Evolutionary conservation across 129 eudicot species (phyloP).

Genomic region (Artemisia tridentata): DNA sequence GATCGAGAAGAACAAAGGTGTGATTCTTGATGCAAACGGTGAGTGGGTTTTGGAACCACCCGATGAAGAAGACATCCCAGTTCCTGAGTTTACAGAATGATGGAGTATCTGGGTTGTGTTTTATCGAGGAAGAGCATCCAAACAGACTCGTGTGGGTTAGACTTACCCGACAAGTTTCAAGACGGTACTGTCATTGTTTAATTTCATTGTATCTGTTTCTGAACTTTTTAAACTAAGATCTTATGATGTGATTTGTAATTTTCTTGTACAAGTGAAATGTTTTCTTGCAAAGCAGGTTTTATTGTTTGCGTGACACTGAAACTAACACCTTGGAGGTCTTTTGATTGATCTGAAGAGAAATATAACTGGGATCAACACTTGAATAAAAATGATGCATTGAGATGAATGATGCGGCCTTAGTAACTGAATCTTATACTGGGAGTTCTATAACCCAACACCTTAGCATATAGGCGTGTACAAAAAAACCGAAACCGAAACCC

Average conservation of each 20-base stretch:
- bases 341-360: too few species aligned
- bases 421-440: too few species aligned
- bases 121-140: background rate
- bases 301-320: too few species aligned
- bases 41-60: slow-evolving; percentile 72
- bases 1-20: slow-evolving; percentile 91
- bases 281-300: background rate
- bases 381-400: too few species aligned
- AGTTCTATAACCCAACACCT: too few species aligned
- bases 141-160: too few species aligned
- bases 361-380: too few species aligned
- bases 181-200: background rate
- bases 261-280: background rate
- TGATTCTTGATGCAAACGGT: slow-evolving; percentile 59
- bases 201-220: background rate
- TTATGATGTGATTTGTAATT: slow-evolving; percentile 3
- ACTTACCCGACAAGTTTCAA: too few species aligned
- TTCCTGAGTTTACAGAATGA: slow-evolving; percentile 40
- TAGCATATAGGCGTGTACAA: too few species aligned
- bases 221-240: background rate
- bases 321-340: too few species aligned
- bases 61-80: slow-evolving; percentile 62
- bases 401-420: too few species aligned
- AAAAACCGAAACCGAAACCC: too few species aligned
- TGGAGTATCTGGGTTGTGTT: background rate